These are phyloP conservation scores for Elongisporangium anandrum DNA, from an alignment of 352 stramenopile species.

Conservation along the genomic window DNA sequence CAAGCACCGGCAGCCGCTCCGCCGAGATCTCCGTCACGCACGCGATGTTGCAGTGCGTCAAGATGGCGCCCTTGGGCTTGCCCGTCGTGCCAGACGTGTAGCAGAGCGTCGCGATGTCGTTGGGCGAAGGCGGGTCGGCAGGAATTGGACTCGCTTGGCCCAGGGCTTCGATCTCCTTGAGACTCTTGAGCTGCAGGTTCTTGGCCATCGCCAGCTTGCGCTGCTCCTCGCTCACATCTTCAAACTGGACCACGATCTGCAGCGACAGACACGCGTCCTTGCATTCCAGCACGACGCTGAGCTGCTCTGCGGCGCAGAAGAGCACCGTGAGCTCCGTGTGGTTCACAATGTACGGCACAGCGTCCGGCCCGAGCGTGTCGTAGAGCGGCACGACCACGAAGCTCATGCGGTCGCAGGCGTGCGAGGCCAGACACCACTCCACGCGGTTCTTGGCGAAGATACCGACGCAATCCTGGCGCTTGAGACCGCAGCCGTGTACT, in stretches of 20 bases:
- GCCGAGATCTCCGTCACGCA: slow-evolving; percentile 11
- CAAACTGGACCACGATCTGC: slow-evolving; percentile 54
- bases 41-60: slow-evolving; percentile 86
- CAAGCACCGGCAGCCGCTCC: slow-evolving; percentile 23
- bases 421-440: slow-evolving; percentile 55
- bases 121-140: slow-evolving; percentile 39
- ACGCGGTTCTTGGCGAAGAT: slow-evolving; percentile 71
- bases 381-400: slow-evolving; percentile 75
- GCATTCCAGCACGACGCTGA: slow-evolving; percentile 53
- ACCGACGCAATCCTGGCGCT: slow-evolving; percentile 49
- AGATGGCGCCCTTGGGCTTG: slow-evolving; percentile 94
- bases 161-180: slow-evolving; percentile 33
- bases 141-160: slow-evolving; percentile 32
- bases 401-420: slow-evolving; percentile 58
- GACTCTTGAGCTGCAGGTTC: slow-evolving; percentile 34
- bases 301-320: slow-evolving; percentile 52
- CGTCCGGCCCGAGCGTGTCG: slow-evolving; percentile 70
- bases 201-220: slow-evolving; percentile 13
- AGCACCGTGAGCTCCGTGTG: slow-evolving; percentile 62
- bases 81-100: slow-evolving; percentile 96
- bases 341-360: slow-evolving; percentile 67
- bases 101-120: slow-evolving; percentile 92
- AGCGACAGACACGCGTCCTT: slow-evolving; percentile 41
- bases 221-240: slow-evolving; percentile 34
- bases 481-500: slow-evolving; percentile 17